Conservation (phyloP, 2,329 filamentous ascomycete species). For the Ceratocystis albifundus region DNA sequence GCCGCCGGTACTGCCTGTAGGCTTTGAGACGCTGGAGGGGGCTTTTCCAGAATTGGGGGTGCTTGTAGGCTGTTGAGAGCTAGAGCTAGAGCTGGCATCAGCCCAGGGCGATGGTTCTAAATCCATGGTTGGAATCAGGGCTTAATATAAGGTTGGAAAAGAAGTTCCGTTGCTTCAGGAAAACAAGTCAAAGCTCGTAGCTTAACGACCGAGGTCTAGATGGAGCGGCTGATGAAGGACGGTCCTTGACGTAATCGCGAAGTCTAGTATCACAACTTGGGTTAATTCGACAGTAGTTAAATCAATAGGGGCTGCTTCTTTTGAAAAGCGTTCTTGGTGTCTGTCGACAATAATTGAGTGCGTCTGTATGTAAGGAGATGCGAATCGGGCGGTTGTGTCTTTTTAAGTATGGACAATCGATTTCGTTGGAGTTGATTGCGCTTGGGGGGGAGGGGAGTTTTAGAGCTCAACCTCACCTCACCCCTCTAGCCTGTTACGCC, state of each 20-base stretch:
- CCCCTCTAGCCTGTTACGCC: slow-evolving; percentile 16
- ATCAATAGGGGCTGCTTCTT: background rate
- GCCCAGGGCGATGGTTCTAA: slow-evolving; percentile 45
- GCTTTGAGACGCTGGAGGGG: slow-evolving; percentile 26
- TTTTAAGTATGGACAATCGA: background rate
- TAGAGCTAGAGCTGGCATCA: slow-evolving; percentile 32
- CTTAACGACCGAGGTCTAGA: background rate
- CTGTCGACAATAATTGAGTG: background rate
- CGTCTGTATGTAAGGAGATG: background rate
- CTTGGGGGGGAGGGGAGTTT: no score
- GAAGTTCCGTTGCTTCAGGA: background rate
- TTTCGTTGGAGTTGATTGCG: slow-evolving; percentile 5
- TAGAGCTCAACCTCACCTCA: slow-evolving; percentile 15
- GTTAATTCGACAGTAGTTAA: background rate
- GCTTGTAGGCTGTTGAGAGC: slow-evolving; percentile 28
- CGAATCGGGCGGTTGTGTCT: background rate
- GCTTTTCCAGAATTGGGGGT: slow-evolving; percentile 28
- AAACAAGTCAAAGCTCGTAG: background rate
- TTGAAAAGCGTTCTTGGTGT: background rate
- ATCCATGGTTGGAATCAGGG: slow-evolving; percentile 33
- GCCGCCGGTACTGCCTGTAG: slow-evolving; percentile 27
- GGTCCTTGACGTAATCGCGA: background rate
- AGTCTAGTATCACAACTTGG: background rate
- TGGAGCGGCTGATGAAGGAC: background rate
- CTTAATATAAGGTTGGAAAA: background rate